Base-by-base conservation (phyloP, 192 early-diverging fungal genomes). In the Coemansia brasiliensis region DNA sequence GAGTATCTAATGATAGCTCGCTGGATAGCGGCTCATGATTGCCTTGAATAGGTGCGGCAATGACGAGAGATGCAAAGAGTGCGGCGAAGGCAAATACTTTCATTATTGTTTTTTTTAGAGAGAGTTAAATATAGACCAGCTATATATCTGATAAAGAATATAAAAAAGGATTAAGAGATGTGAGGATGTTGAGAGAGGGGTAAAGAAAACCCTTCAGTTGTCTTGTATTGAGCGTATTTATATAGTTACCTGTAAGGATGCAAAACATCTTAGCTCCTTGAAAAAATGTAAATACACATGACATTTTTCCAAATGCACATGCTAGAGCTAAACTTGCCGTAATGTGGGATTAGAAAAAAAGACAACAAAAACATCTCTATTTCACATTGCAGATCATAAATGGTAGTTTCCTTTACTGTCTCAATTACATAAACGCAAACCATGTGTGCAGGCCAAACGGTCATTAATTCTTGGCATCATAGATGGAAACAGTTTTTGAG, bases 121-220 rank as follows among this genome's bases (percentile, higher is more conserved):
- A 32, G 37, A 12, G 5, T 25, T 51, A 13, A 25, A 60, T 69
- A 69, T 63, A 69, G 68, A 53, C 68, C 68, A 53, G 68, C 68
- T 69, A 58, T 62, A 69, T 35, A 32, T n/a, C 13, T 44, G 20
- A 53, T 21, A 3, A 3, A 25, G 11, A 26, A 12, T 15, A 48
- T 24, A 48, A 48, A 48, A 44, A n/a, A n/a, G 43, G 21, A 16
- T 9, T 16, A 24, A 26, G 11, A 24, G 25, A 22, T 22, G 45
- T 20, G 25, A 21, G 45, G 45, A 48, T 13, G 45, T 29, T 29
- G 27, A 29, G 27, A 6, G 27, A 9, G 32, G 32, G 46, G 46
- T 26, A 49, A 11, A 4, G 46, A 49, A 29, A 26, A 22, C 13
- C 25, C 1, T 49, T 26, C 4, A 42, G 8, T 17, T 42, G 46